Evolutionary conservation across 306 rosid species (phyloP), one percentile per base, ranked within the genome.

Genomic region (Crotalaria pallida): DNA sequence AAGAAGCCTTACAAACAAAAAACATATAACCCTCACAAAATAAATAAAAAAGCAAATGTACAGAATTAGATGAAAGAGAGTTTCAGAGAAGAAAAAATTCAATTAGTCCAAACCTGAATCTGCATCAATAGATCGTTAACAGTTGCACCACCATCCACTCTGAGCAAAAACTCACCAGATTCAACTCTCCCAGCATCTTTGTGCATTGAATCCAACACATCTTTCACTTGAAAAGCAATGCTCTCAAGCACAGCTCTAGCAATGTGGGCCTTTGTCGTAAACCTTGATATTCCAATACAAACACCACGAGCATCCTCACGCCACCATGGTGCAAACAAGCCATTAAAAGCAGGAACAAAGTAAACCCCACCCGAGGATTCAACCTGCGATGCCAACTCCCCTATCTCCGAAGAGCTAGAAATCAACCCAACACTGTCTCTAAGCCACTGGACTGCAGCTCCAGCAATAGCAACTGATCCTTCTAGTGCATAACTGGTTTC

Each of bases 381-480:
- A 72, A 88, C 97, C 73, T 62, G 33, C 2, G 66, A 83, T 29
- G 98, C 97, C 74, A 90, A 71, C 3, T 41, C 74, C 84, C 90
- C 98, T 6, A 88, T 75, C 27, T 90, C 97, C 15, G 67, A 11
- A n/a, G 98, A 92, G 50, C 70, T 85, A 6, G 65, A 36, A 75
- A 94, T 88, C 40, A 94, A 9, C 13, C 89, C 92, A 63, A 94
- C 96, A 71, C 88, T 7, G 58, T 94, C 97, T 70, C 97, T 83
- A 49, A 94, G 97, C 98, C 98, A 94, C 67, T 90, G 97, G 34
- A 94, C 97, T 15, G 97, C 98, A 38, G 98, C 98, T 53, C 97
- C 97, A 67, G 98, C 98, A 47, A 90, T 94, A 4, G 98, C 98
- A 68, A 94, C 92, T 0, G 97, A 94, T 62, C 98, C 97, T 76